phyloP scores from a whole-genome alignment of 768 basidiomycete genomes.

The Mrakia hoshinonis region DNA sequence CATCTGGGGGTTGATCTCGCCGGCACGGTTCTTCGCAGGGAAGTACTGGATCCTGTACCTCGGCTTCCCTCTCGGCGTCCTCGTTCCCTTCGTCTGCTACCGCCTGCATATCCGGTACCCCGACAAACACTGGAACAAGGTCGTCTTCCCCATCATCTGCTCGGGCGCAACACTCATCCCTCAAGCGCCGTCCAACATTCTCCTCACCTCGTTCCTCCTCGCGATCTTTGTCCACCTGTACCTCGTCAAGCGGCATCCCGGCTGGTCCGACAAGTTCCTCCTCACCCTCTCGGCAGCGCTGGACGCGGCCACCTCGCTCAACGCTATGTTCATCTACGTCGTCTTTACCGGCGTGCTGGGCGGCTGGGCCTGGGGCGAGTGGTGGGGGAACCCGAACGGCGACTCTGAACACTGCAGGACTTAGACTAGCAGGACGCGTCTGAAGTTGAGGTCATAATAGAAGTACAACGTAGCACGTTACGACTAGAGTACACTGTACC shows the following conservation, averaged over 20 bases:
- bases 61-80: conserved; percentile 38
- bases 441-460: neutral
- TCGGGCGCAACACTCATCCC: conserved; percentile 40
- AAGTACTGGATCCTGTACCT: conserved; percentile 32
- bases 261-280: conserved; percentile 21
- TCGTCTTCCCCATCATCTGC: conserved; percentile 41
- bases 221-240: neutral
- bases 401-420: conserved; percentile 40
- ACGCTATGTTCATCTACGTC: conserved; percentile 38
- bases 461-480: neutral
- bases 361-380: conserved; percentile 30
- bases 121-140: conserved; percentile 35
- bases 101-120: conserved; percentile 39
- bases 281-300: conserved; percentile 34
- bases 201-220: conserved; percentile 29
- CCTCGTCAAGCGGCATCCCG: neutral
- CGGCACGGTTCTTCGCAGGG: conserved; percentile 39
- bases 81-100: conserved; percentile 35
- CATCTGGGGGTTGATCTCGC: conserved; percentile 35
- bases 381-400: conserved; percentile 39
- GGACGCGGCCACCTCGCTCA: conserved; percentile 40
- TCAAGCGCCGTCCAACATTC: conserved; percentile 41
- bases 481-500: too few relatives aligned
- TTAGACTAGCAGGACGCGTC: neutral
- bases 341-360: conserved; percentile 37